These are phyloP conservation scores for Boletales sp. DNA, from an alignment of 768 basidiomycete genomes.

Conservation along the genomic window DNA sequence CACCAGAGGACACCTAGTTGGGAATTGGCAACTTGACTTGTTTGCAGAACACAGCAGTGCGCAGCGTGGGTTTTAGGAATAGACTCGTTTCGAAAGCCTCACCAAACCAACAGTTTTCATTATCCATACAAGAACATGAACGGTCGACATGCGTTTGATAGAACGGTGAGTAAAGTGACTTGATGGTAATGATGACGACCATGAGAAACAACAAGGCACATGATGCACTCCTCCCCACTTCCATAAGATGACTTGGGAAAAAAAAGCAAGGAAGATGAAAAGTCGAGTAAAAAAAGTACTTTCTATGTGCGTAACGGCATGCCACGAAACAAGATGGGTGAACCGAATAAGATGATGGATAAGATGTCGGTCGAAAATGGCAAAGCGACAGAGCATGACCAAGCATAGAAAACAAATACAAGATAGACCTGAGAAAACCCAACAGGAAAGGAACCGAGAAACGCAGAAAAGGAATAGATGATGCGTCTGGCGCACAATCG, in stretches of 20 bases:
- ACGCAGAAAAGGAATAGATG: neutral
- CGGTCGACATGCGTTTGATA: neutral
- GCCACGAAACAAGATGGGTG: constrained; percentile 12
- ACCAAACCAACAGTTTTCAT: no score
- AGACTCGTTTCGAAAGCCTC: no score
- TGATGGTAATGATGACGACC: constrained; percentile 8
- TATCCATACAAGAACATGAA: neutral
- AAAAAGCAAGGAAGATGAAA: no score
- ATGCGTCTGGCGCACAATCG: no score
- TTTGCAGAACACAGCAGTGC: no score
- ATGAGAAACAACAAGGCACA: constrained; percentile 15
- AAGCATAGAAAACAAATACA: constrained; percentile 15
- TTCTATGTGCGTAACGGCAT: constrained; percentile 29
- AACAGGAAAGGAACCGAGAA: neutral
- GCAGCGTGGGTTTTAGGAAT: no score
- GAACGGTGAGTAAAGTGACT: constrained; percentile 1
- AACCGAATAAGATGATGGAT: constrained; percentile 31
- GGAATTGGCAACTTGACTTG: no score
- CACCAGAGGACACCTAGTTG: no score
- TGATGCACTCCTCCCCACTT: neutral
- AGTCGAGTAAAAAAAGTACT: neutral
- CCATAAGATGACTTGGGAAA: no score
- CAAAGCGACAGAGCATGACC: constrained; percentile 25
- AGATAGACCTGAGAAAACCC: neutral
- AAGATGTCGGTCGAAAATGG: constrained; percentile 17